A percentile compares a stretch with the other conserved stretches of the same genome.
Evolutionary conservation across 73 alveolate genomes (phyloP).

Genomic region (Paramecium sonneborni): DNA sequence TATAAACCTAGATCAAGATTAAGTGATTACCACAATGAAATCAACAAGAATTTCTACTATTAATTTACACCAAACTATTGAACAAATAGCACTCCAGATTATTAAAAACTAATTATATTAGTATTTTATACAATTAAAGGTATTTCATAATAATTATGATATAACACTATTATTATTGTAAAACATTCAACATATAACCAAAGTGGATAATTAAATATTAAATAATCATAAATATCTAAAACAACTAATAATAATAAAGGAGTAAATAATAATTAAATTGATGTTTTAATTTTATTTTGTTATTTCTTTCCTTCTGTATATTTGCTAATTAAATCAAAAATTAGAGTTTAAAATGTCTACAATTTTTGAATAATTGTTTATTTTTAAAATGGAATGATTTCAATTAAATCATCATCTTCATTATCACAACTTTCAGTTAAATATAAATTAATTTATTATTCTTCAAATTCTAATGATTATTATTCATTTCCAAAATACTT

Average conservation of each 20-base stretch:
- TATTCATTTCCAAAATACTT: neutral
- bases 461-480: conserved; percentile 16
- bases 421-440: neutral
- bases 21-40: neutral
- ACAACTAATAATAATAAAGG: neutral
- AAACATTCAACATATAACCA: neutral
- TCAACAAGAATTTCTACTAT: conserved; percentile 36
- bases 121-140: neutral
- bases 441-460: neutral
- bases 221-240: neutral
- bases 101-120: neutral
- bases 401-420: neutral
- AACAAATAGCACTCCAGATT: neutral
- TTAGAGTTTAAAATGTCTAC: neutral
- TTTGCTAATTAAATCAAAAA: neutral
- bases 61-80: conserved; percentile 40
- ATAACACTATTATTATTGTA: neutral
- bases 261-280: neutral
- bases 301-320: neutral
- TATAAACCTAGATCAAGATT: conserved; percentile 47
- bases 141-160: neutral
- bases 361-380: neutral
- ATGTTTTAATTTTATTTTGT: neutral
- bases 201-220: neutral
- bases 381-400: neutral